phyloP scores from a whole-genome alignment of 2,329 filamentous ascomycete species.

The Aspergillus sp. region DNA sequence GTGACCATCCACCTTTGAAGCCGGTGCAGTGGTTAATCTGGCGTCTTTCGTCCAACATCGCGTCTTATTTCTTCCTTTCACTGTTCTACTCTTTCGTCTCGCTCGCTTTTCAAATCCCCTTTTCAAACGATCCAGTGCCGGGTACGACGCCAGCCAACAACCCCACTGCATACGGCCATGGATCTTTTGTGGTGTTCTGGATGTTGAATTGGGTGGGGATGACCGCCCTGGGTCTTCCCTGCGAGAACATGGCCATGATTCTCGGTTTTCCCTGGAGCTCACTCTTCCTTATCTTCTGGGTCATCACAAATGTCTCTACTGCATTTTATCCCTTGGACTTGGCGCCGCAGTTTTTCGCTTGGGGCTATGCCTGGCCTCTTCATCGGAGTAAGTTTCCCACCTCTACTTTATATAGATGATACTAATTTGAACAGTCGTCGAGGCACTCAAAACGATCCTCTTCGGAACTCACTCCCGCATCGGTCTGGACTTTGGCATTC shows the following conservation, averaged over 20 bases:
- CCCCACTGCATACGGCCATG: conserved; percentile 52
- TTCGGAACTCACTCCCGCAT: conserved; percentile 57
- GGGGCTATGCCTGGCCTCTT: conserved; percentile 61
- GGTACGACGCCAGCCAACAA: conserved; percentile 43
- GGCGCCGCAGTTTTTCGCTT: conserved; percentile 55
- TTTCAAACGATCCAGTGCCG: conserved; percentile 45
- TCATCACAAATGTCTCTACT: conserved; percentile 60
- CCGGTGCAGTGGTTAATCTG: conserved; percentile 56
- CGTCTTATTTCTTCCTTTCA: conserved; percentile 58
- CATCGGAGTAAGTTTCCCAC: conserved; percentile 46
- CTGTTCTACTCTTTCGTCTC: conserved; percentile 61
- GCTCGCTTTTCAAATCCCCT: conserved; percentile 60
- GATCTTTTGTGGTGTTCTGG: conserved; percentile 60
- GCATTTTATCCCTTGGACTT: conserved; percentile 58
- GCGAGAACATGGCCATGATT: conserved; percentile 62
- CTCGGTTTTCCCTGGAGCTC: conserved; percentile 58
- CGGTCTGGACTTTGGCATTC: conserved; percentile 56
- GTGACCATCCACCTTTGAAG: conserved; percentile 52
- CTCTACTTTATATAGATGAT: neutral
- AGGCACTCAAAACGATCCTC: conserved; percentile 55
- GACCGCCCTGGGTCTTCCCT: conserved; percentile 58
- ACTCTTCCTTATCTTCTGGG: conserved; percentile 64
- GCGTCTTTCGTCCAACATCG: conserved; percentile 53
- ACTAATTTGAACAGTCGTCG: conserved; percentile 42
- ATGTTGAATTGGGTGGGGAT: conserved; percentile 61